phyloP scores from a whole-genome alignment of 352 stramenopile genomes.

The Phytophthora citrophthora region DNA sequence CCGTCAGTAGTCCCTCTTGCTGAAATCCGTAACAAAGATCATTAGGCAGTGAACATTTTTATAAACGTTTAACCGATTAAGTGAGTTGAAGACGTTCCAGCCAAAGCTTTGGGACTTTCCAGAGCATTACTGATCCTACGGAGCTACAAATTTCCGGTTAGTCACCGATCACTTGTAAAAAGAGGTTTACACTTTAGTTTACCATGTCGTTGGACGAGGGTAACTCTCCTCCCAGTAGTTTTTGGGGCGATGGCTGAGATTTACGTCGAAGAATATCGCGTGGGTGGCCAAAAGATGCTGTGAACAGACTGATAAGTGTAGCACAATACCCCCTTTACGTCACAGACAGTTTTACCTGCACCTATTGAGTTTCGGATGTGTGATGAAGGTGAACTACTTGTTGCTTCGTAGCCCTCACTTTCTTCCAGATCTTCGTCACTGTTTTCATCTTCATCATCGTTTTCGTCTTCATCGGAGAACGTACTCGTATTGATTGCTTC shows the following conservation, averaged over 20 bases:
- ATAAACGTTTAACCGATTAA: neutral
- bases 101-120: conserved; percentile 36
- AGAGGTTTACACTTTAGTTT: neutral
- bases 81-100: neutral
- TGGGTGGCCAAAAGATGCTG: conserved; percentile 36
- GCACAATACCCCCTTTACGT: neutral
- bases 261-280: conserved; percentile 53
- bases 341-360: conserved; percentile 17
- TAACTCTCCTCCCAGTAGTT: conserved; percentile 26
- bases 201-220: conserved; percentile 73
- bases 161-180: neutral
- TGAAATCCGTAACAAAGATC: conserved; percentile 48
- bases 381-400: neutral
- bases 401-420: conserved; percentile 20
- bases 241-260: conserved; percentile 46
- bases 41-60: neutral
- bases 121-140: conserved; percentile 69
- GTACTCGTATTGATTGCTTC: conserved; percentile 79
- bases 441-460: conserved; percentile 49
- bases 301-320: too few species aligned
- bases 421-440: conserved; percentile 40
- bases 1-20: conserved; percentile 90
- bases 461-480: conserved; percentile 67
- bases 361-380: conserved; percentile 19
- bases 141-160: conserved; percentile 27